Base-by-base conservation (phyloP, 2,329 filamentous ascomycete species). In the Paraconiothyrium brasiliense region DNA sequence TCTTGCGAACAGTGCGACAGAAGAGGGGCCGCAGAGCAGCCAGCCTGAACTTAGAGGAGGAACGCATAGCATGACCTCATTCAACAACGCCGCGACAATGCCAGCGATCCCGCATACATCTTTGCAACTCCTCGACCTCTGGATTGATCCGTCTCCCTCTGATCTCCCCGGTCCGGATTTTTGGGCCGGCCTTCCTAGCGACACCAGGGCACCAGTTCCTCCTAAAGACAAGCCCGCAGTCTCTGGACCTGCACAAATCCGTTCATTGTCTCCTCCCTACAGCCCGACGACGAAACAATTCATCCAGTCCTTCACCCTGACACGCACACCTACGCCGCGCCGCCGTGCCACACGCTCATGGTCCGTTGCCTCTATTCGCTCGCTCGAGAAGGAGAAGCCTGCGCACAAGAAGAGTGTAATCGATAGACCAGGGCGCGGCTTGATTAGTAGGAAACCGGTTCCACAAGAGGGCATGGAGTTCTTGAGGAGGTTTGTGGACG, bases 391-490 rank as follows among this genome's bases (percentile, higher is more conserved):
- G 7, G 24, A 43, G 22, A 32, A 44, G 20, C 35, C 52, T 16
- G 7, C 4, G n/a, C 30, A 27, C 27, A 27, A 10, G 13, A 16
- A n/a, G 35, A 43, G 9, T 20, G 43, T 27, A 2, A 37, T 34
- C 24, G 32, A 56, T 9, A 47, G 43, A n/a, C 54, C 54, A 6
- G 20, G 10, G 4, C n/a, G 54, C 1, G 32, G 54, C 20, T 39
- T 56, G 20, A 56, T 56, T 11, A 48, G 54, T 13, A 46, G 54
- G n/a, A 48, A 48, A 14, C 54, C 54, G 1, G 54, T 56, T 10
- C 43, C 54, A 20, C 16, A 48, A 22, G 16, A 10, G 4, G 54
- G 54, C 3, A 9, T 56, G n/a, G n/a, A 39, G n/a, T 56, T 56
- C 20, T 30, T 56, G 32, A 30, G 30, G 2, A 35, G 4, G 3